Base-by-base conservation (phyloP, 345 rosid species). In the Rhodamnia rubescens region DNA sequence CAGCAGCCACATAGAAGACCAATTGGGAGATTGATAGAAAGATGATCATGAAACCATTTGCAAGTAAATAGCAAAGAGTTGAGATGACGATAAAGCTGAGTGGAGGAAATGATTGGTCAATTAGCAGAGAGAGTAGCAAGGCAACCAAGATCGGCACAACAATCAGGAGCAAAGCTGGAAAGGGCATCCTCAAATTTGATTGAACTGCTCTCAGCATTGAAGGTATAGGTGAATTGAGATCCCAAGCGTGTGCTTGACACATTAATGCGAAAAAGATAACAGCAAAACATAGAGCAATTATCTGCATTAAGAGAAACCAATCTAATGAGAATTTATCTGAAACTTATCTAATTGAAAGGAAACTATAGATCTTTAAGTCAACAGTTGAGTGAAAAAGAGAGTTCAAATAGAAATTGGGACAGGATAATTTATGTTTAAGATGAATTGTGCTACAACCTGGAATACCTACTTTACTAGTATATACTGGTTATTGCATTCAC, bases 201-300 rank as follows among this genome's bases (percentile, higher is more conserved):
- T 95, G 98, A 84, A 97, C 90, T 81, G 96, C 98, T 81, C 92
- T 83, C 86, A 95, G 89, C 90, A 95, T 85, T 83, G 96, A 91
- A 85, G 99, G 98, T 87, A 95, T 89, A 26, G 95, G 94, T 89
- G 90, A 86, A 88, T 90, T 90, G 83, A 88, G 88, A 90, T 94
- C 94, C 96, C 95, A 92, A 53, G 93, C 93, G 90, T 86, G 89
- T 83, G 94, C 94, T 93, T 97, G 99, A 75, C 90, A 92, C 98
- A 95, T 97, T 85, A 96, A 91, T 86, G 96, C 94, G 57, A 92
- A 97, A 87, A 96, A 91, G 88, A 94, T 81, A 86, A 90, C 94
- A 59, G 96, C 95, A 75, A 93, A 40, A 54, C 91, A 89, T 85
- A 91, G 90, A 83, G 93, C 94, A 89, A 88, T 90, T 49, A 93